These are phyloP conservation scores for Entomortierella chlamydospora DNA, from an alignment of 192 early-diverging fungal species.

Conservation along the genomic window DNA sequence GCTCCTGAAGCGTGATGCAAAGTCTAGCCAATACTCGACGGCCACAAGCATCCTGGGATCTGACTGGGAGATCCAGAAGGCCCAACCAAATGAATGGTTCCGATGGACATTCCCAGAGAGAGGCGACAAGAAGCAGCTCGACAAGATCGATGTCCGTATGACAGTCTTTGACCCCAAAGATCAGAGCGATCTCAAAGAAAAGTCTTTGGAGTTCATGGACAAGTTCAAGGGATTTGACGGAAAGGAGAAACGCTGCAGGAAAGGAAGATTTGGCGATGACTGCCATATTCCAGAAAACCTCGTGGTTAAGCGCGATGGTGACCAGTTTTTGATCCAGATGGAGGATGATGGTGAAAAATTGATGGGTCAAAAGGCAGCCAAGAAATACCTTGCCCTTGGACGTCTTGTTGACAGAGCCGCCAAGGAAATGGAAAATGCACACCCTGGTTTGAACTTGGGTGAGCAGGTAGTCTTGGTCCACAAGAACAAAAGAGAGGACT, in stretches of 20 bases:
- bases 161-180: constrained; percentile 38
- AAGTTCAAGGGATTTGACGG: neutral
- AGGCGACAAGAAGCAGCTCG: constrained; percentile 7
- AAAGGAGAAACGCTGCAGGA: constrained; percentile 2
- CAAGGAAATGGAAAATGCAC: constrained; percentile 29
- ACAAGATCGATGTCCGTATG: constrained; percentile 34
- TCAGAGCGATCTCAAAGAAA: constrained; percentile 16
- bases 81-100: constrained; percentile 35
- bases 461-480: constrained; percentile 44
- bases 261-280: neutral
- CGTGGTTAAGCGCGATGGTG: constrained; percentile 13
- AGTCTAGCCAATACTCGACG: constrained; percentile 1
- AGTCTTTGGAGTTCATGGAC: constrained; percentile 20
- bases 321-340: constrained; percentile 23
- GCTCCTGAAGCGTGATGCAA: constrained; percentile 22
- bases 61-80: constrained; percentile 29
- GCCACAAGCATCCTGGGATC: constrained; percentile 17
- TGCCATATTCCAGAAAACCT: constrained; percentile 5
- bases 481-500: constrained; percentile 16
- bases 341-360: constrained; percentile 36
- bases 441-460: constrained; percentile 29
- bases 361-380: constrained; percentile 23
- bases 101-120: constrained; percentile 30
- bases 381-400: constrained; percentile 36
- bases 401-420: constrained; percentile 39